A percentile compares a stretch with the other conserved stretches of the same genome.
Conservation (phyloP, 1,139 yeast species). For the Kodamaea derodonti region DNA sequence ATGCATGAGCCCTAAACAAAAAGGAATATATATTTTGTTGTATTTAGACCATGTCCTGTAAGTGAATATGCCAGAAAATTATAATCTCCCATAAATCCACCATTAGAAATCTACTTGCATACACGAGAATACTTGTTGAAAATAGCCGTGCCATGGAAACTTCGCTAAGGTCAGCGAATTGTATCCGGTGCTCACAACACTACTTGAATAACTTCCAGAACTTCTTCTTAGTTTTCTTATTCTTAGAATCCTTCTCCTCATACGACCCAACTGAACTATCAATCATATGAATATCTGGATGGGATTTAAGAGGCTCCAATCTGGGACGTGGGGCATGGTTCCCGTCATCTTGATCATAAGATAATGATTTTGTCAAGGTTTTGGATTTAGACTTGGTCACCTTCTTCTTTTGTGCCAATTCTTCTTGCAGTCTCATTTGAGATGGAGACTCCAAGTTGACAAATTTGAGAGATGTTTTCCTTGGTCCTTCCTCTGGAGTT, state of each 20-base stretch:
- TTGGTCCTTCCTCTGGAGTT: constrained; percentile 1
- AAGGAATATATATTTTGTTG: no score
- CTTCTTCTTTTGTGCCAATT: not conserved
- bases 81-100: no score
- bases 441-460: constrained; percentile 18
- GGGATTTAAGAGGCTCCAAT: constrained; percentile 37
- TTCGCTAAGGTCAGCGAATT: no score
- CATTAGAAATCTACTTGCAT: no score
- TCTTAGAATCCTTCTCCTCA: constrained; percentile 13
- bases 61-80: no score
- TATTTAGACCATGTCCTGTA: no score
- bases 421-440: not conserved
- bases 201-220: constrained; percentile 37
- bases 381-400: constrained; percentile 5
- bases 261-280: constrained; percentile 6
- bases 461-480: constrained; percentile 18
- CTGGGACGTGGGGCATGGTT: constrained; percentile 9
- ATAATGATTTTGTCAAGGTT: constrained; percentile 24
- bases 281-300: constrained; percentile 28
- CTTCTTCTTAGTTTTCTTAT: constrained; percentile 26
- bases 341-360: constrained; percentile 19
- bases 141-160: no score
- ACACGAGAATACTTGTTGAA: no score
- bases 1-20: no score
- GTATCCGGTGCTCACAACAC: no score